Conservation (phyloP, 148 eudicot species). For the Rhododendron griersonianum region DNA sequence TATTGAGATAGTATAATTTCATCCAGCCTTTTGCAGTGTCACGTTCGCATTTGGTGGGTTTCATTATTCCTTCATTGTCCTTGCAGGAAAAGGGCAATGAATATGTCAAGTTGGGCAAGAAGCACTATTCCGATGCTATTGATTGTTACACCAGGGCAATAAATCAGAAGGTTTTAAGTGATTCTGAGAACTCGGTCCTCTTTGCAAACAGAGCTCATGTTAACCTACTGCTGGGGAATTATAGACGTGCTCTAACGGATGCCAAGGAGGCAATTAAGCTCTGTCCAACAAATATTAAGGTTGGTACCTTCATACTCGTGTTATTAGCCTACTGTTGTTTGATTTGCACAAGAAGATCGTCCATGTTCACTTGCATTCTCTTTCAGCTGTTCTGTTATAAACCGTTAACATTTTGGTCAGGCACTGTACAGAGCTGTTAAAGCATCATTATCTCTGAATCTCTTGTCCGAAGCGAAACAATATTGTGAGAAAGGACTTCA, state of each 20-base stretch:
- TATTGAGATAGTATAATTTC: not conserved
- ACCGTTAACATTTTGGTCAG: constrained; percentile 24
- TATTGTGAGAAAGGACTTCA: constrained; percentile 78
- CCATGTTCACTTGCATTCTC: not conserved
- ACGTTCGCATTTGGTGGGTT: not conserved
- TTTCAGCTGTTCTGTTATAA: not conserved
- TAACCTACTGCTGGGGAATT: constrained; percentile 72
- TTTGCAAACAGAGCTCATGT: constrained; percentile 92
- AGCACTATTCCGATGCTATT: constrained; percentile 72
- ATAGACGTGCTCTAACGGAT: constrained; percentile 82
- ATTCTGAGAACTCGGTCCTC: constrained; percentile 64
- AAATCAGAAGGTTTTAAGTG: constrained; percentile 68
- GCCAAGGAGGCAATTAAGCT: constrained; percentile 86
- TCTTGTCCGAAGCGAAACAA: constrained; percentile 61
- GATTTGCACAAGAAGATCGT: not conserved
- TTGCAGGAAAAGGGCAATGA: constrained; percentile 84
- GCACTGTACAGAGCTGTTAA: constrained; percentile 85
- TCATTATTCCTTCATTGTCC: not conserved
- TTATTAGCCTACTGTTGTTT: not conserved
- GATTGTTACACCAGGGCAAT: constrained; percentile 91
- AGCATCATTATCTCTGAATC: constrained; percentile 64
- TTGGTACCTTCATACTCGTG: constrained; percentile 16
- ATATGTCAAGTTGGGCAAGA: constrained; percentile 84
- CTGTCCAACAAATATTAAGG: constrained; percentile 70
- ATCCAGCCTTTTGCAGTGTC: not conserved